Evolutionary conservation across 164 flowering plant genomes (phyloP), one percentile per base, ranked within the genome.

Genomic region (Brasenia schreberi): DNA sequence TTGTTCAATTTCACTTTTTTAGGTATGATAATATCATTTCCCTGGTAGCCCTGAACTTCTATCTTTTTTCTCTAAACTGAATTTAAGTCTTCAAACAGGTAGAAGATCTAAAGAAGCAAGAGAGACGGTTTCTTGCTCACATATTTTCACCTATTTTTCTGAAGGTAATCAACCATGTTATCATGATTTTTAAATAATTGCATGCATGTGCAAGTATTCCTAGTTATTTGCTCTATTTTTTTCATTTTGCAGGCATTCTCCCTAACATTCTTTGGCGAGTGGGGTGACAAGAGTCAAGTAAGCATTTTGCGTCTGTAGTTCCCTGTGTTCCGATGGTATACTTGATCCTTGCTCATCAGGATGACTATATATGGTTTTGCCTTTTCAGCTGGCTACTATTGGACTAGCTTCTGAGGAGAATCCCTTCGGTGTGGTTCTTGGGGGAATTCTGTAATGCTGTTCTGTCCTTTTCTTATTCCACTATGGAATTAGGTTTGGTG

Each of bases 281-380:
- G 92, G 96, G 99, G 99, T 77, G 99, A 95, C 80, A 95, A 85
- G 78, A 95, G 99, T 79, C 99, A 95, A 88, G 99, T 92, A 76
- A 73, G 71, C 33, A 67, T 60, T 12, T 19, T 12, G 45, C 52
- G 43, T 2, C 27, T 6, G 56, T 43, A 19, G 4, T 44, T 58
- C 12, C 6, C 39, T 0, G 43, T 27, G 33, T 23, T 63, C 5
- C 10, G 33, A 19, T 14, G 10, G 27, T 18, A 14, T 61, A 5
- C 33, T 61, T 18, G 19, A n/a, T 61, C 19, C 63, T 61, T 61
- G 11, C 63, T 61, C 9, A 18, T 61, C 9, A 11, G 63, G 18
- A 7, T 18, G 27, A 11, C 6, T 61, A 9, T 39, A 19, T 6
- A 63, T 16, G 14, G 10, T 18, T 63, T 63, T 17, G 6, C 64